Percentiles rank a stretch among this genome's conserved stretches.
These are phyloP conservation scores for Ascochyta lentis DNA, from an alignment of 2,329 filamentous ascomycete species.

Conservation along the genomic window DNA sequence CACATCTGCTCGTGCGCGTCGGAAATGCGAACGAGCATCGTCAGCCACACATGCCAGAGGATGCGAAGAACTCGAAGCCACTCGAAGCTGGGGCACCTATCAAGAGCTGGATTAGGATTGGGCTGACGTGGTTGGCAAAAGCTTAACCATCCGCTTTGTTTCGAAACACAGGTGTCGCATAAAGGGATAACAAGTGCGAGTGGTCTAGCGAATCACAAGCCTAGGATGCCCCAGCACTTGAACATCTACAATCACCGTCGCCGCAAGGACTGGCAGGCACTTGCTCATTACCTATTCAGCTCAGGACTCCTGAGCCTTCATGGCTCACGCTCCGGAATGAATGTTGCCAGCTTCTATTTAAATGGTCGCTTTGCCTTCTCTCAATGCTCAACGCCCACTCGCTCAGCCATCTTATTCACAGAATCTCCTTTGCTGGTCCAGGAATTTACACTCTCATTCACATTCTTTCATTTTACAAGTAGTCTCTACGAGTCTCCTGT, in stretches of 20 bases:
- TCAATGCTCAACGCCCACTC: background rate
- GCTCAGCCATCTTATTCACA: conserved; percentile 12
- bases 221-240: conserved; percentile 2
- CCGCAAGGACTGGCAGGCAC: conserved; percentile 15
- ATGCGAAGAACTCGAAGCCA: background rate
- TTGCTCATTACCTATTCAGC: background rate
- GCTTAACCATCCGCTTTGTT: conserved; percentile 21
- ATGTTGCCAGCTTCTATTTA: conserved; percentile 7
- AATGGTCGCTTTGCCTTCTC: conserved; percentile 12
- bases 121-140: conserved; percentile 27
- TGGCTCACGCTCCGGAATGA: conserved; percentile 6
- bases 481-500: conserved; percentile 1
- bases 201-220: conserved; percentile 11
- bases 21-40: conserved; percentile 1
- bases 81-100: conserved; percentile 7
- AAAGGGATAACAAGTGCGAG: conserved; percentile 5
- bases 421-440: conserved; percentile 21
- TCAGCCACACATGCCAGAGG: conserved; percentile 5
- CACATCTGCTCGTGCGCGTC: background rate
- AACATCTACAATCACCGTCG: conserved; percentile 12
- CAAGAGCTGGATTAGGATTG: conserved; percentile 2
- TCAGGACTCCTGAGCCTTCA: conserved; percentile 5
- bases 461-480: conserved; percentile 13
- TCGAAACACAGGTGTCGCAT: conserved; percentile 17
- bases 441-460: conserved; percentile 10